Evolutionary conservation across 345 rosid genomes (phyloP), one percentile per base, ranked within the genome.

Genomic region (Cardiospermum halicacabum): DNA sequence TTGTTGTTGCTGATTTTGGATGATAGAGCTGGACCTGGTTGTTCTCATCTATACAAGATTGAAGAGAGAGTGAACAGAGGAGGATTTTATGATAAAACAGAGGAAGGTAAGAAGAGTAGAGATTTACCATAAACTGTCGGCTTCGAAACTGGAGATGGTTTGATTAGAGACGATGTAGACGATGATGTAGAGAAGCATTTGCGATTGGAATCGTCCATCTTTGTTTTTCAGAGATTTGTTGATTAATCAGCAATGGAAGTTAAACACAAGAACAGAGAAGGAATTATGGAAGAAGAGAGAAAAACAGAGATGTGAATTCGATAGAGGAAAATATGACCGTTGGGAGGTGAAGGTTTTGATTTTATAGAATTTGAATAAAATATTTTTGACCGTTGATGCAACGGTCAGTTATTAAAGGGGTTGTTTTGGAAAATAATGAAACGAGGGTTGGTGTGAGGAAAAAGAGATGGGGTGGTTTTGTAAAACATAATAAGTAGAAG

Each of bases 21-120:
- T 58, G 53, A 51, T 37, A 11, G 31, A 60, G 54, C 27, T 19
- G 30, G 31, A 60, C 55, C 27, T 19, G 30, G 21, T 60, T 68
- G 62, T 80, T 80, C 75, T 78, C 82, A 65, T 75, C 78, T 53
- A 73, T 31, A 45, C 65, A 53, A 51, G 31, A 34, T 34, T 22
- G 7, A 19, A 40, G 15, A 39, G 21, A 59, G 37, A 19, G 42
- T 25, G 7, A 64, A 2, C 26, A 28, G 56, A 58, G 36, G 25
- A 27, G 4, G 15, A 19, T 58, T 32, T 39, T 51, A 4, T 15
- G 57, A 62, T 5, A 32, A 49, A 57, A 39, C 59, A 28, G 61
- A 32, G 47, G 18, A 34, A 48, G 31, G 45, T n/a, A 40, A 24
- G 18, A 62, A 11, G 43, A 24, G 16, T 34, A 26, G 47, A 53